phyloP scores from a whole-genome alignment of 1,284 basidiomycete genomes.

The Neonothopanus nambi region DNA sequence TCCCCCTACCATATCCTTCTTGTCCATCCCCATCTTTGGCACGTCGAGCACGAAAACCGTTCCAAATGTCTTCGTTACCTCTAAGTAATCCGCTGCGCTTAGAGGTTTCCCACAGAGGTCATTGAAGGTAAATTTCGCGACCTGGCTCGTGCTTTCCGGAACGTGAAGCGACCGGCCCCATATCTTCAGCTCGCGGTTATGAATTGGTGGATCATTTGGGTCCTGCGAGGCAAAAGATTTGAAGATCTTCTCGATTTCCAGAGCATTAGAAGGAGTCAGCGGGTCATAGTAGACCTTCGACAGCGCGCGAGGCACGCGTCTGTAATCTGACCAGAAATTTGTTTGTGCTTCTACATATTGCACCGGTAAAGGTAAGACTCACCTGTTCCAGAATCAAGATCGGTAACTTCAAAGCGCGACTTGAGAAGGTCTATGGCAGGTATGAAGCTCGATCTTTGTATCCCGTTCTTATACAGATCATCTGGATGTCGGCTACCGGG shows the following conservation, averaged over 20 bases:
- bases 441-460: slow-evolving; percentile 95
- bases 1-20: slow-evolving; percentile 81
- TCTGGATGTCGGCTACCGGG: slow-evolving; percentile 87
- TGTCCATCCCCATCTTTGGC: slow-evolving; percentile 84
- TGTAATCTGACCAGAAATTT: slow-evolving; percentile 70
- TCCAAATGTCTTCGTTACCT: slow-evolving; percentile 85
- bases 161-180: slow-evolving; percentile 88
- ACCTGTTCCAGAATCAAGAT: slow-evolving; percentile 95
- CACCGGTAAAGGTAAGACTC: too few species aligned
- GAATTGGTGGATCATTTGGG: slow-evolving; percentile 57
- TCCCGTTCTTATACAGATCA: slow-evolving; percentile 98
- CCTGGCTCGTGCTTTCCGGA: slow-evolving; percentile 75
- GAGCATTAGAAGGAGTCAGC: slow-evolving; percentile 60
- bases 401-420: slow-evolving; percentile 81
- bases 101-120: slow-evolving; percentile 90
- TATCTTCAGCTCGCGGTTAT: slow-evolving; percentile 69
- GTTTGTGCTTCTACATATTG: too few species aligned
- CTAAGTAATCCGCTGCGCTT: slow-evolving; percentile 94
- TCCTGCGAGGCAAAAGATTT: slow-evolving; percentile 61
- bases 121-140: slow-evolving; percentile 88
- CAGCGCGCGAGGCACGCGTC: slow-evolving; percentile 85
- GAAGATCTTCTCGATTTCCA: slow-evolving; percentile 85
- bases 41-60: slow-evolving; percentile 90
- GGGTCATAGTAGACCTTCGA: slow-evolving; percentile 93
- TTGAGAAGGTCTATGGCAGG: slow-evolving; percentile 96